Percentiles rank a stretch among this genome's conserved stretches.
Conservation (phyloP, 768 basidiomycete species). For the Agrocybe pediades region DNA sequence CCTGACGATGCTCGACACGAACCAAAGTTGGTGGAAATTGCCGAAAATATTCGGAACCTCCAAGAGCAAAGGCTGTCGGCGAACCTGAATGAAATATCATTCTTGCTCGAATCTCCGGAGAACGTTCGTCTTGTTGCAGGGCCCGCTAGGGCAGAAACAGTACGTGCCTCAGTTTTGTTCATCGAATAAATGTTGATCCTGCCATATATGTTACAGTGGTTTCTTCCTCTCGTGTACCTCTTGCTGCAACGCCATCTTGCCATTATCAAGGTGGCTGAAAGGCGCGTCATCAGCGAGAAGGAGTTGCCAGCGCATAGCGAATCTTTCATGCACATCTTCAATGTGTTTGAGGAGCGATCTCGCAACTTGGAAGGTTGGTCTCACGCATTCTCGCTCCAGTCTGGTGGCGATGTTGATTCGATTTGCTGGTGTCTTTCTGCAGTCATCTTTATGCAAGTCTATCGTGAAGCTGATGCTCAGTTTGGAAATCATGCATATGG, state of each 20-base stretch:
- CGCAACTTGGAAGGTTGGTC: not conserved
- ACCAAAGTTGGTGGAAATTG: conserved; percentile 1
- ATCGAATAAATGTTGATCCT: too few relatives aligned
- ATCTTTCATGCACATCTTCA: not conserved
- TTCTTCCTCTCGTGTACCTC: conserved; percentile 3
- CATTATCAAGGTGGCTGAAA: conserved; percentile 1
- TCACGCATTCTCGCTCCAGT: not conserved
- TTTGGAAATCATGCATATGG: conserved; percentile 5
- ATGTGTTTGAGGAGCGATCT: not conserved
- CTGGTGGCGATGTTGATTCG: too few relatives aligned
- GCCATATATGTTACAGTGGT: too few relatives aligned
- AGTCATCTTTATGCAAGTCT: conserved; percentile 5
- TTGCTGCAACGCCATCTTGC: conserved; percentile 6
- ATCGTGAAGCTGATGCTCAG: conserved; percentile 1
- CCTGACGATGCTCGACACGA: not conserved
- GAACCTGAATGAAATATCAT: conserved; percentile 5
- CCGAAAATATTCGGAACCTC: not conserved
- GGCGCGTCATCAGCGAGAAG: not conserved
- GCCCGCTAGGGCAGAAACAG: conserved; percentile 7
- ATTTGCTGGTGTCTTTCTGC: not conserved
- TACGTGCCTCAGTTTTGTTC: not conserved
- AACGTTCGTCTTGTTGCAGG: conserved; percentile 4
- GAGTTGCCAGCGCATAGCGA: not conserved
- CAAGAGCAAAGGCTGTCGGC: not conserved
- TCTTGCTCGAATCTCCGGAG: not conserved